A percentile compares a stretch with the other conserved stretches of the same genome.
Evolutionary conservation across 2,329 filamentous ascomycete genomes (phyloP).

Genomic region (Pseudomassariella vexata): DNA sequence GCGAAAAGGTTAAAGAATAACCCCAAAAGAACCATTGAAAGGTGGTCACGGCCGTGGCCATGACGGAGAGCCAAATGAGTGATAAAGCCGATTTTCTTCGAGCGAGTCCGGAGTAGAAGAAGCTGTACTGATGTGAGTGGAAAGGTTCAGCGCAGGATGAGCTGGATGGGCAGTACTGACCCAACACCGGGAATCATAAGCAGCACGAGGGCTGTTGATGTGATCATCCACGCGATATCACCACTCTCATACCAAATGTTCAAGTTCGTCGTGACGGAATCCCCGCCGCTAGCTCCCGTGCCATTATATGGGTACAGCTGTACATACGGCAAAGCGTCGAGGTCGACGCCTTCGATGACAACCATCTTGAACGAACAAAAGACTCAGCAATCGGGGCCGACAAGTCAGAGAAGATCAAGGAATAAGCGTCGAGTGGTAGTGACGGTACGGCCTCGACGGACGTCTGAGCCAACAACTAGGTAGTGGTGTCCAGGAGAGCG

Average conservation of each 20-base stretch:
- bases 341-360: conserved; percentile 31
- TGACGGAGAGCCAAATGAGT: conserved; percentile 84
- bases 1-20: conserved; percentile 77
- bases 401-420: too few species aligned
- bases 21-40: conserved; percentile 98
- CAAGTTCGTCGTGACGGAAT: conserved; percentile 62
- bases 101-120: conserved; percentile 90
- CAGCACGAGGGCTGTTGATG: conserved; percentile 73
- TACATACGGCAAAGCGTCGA: conserved; percentile 38
- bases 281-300: conserved; percentile 58
- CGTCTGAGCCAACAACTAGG: too few species aligned
- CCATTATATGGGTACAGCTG: conserved; percentile 56
- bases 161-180: conserved; percentile 27
- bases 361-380: conserved; percentile 20
- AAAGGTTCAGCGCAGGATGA: not conserved
- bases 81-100: conserved; percentile 85
- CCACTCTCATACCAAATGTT: conserved; percentile 79
- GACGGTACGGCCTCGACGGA: too few species aligned
- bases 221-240: conserved; percentile 82
- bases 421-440: too few species aligned
- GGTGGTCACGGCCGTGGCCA: conserved; percentile 75
- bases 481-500: too few species aligned
- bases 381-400: not conserved
- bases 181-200: conserved; percentile 93
- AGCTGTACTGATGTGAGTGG: conserved; percentile 31